Base-by-base conservation (phyloP, 108 stramenopile species). In the Pelagomonas calceolata region DNA sequence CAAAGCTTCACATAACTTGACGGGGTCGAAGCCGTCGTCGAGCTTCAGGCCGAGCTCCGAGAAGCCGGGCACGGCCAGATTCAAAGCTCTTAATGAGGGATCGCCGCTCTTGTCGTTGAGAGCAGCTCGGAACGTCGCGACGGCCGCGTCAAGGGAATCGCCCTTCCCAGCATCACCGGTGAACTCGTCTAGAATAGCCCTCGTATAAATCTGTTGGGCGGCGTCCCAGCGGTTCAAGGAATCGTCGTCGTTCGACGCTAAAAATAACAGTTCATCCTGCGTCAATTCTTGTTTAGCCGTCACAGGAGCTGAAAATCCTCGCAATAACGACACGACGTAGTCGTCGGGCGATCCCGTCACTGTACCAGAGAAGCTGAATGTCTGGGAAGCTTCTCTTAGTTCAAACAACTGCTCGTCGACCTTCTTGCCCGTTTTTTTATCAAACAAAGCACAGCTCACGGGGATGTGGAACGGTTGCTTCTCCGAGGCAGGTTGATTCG, bases 221-320 rank as follows among this genome's bases (percentile, higher is more conserved):
- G 93, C 89, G 66, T 94, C 94, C 92, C 92, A 94, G 31, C 84
- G 80, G 85, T 94, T 94, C 85, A 95, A 92, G 4, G 90, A 88
- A 79, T 95, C 94, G 4, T 91, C 90, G 76, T 95, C 94, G 69
- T 82, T 67, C 18, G 91, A 82, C 32, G 92, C 91, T 36, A 95
- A 75, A 70, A 91, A 90, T 5, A 89, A 87, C 68, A 93, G 77
- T 43, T 79, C 78, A 36, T 90, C 88, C 30, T 76, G 69, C 60
- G 82, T 84, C 33, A 73, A 67, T 63, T 82, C 71, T 66, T 80
- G 67, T 36, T 83, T 70, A n/a, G 97, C 84, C 74, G 92, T 92
- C 36, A 97, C 92, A 0, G 98, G 98, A 5, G 98, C 95, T 34
- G 90, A 91, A 79, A 95, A 95, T 66, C 84, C 88, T 12, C 95